Base-by-base conservation (phyloP, 805 yeast species). In the Yamadazyma insecticola region DNA sequence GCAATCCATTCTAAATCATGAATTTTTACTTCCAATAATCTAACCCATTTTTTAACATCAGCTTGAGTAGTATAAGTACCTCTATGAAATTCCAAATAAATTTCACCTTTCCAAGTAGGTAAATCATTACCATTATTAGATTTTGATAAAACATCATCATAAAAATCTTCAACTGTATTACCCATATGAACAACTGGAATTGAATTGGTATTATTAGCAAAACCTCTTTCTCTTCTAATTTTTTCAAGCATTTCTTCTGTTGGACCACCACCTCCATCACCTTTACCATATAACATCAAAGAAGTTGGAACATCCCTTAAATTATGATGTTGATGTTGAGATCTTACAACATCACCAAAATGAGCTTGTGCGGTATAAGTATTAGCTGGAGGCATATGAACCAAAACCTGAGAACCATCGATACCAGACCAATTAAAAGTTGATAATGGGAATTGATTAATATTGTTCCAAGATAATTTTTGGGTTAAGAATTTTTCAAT, bases 241-340 rank as follows among this genome's bases (percentile, higher is more conserved):
- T 87, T 89, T 52, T 92, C 97, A 41, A 90, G 49, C 95, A 88
- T 89, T 50, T 85, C 95, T 23, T 84, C 83, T 4, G 86, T 80
- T 27, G 98, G 97, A 6, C 98, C 98, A 42, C 98, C 98, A 40
- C 98, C 98, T 47, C 98, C 98, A 54, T 90, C 98, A 48, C 98
- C 98, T 47, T 83, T 80, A 23, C 98, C 98, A 47, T 75, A 92
- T 25, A 88, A 64, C 50, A 92, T 62, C 45, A 90, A 64, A 0
- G 95, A 90, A 7, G 84, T 77, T 37, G 84, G 90, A 33, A 80
- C 88, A 39, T 78, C 76, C 35, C 87, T 79, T 43, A 84, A 63
- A 48, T 89, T 86, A 61, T 89, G 84, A 60, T 92, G 95, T 50
- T 87, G 90, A 16, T 66, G 60, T 33, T 79, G 71, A 2, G 95